phyloP scores from a whole-genome alignment of 2,329 filamentous ascomycete genomes.

The Nemania serpens region DNA sequence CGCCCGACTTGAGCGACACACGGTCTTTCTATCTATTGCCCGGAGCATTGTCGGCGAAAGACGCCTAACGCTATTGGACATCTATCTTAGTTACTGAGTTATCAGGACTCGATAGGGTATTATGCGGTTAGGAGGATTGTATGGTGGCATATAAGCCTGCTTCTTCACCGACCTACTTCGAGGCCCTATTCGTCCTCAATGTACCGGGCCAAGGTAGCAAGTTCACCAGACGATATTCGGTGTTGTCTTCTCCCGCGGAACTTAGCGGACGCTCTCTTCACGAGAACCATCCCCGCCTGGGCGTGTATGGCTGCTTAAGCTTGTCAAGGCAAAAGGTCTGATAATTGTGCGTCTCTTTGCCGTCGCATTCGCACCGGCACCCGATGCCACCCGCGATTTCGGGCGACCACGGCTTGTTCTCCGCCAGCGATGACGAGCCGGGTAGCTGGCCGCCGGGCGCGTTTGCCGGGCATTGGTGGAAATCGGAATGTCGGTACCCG shows the following conservation, averaged over 20 bases:
- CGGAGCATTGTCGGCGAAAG: neutral
- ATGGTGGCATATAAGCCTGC: too few species aligned
- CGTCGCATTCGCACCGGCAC: conserved; percentile 49
- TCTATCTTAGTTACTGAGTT: too few species aligned
- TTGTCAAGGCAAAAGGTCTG: conserved; percentile 45
- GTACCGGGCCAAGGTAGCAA: neutral
- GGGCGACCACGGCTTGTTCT: conserved; percentile 31
- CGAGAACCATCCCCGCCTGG: conserved; percentile 40
- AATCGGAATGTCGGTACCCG: conserved; percentile 47
- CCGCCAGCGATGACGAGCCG: conserved; percentile 39
- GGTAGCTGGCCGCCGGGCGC: conserved; percentile 45
- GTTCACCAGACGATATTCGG: neutral
- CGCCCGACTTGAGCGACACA: neutral
- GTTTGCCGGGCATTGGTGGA: conserved; percentile 45
- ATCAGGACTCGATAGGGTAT: too few species aligned
- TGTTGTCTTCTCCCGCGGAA: neutral
- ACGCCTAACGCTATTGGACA: too few species aligned
- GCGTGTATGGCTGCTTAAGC: conserved; percentile 44
- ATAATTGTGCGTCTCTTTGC: conserved; percentile 41
- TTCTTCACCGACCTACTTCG: too few species aligned
- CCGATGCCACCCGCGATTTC: conserved; percentile 46
- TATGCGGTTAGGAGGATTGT: too few species aligned
- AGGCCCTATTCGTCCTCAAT: neutral
- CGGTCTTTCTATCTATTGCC: neutral
- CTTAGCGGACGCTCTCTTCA: conserved; percentile 24